phyloP scores from a whole-genome alignment of 805 yeast species.

The Cyberlindnera maclurae region DNA sequence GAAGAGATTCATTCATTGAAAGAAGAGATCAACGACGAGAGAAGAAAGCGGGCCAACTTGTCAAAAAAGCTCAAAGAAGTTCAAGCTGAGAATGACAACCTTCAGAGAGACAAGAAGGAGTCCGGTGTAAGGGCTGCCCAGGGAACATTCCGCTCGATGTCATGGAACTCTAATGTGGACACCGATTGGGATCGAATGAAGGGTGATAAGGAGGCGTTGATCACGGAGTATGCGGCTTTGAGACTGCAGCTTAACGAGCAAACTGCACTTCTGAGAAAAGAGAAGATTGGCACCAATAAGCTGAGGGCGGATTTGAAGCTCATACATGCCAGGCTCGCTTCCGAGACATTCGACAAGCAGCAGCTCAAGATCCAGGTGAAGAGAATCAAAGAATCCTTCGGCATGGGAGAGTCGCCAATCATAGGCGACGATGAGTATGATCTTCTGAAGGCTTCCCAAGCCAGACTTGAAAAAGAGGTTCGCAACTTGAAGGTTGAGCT shows the following conservation, averaged over 20 bases:
- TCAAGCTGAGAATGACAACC: conserved; percentile 28
- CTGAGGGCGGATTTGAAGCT: conserved; percentile 51
- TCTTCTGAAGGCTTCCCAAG: conserved; percentile 17
- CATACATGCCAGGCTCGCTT: conserved; percentile 56
- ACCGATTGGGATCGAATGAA: conserved; percentile 18
- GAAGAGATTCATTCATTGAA: conserved; percentile 15
- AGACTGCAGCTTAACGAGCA: conserved; percentile 47
- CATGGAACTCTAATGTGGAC: conserved; percentile 16
- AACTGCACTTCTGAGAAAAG: conserved; percentile 40
- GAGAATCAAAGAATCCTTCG: conserved; percentile 21
- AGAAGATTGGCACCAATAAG: conserved; percentile 34
- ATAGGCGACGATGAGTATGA: conserved; percentile 21
- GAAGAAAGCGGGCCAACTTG: conserved; percentile 23
- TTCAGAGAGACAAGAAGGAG: conserved; percentile 18
- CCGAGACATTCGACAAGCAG: conserved; percentile 55
- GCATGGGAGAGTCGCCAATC: conserved; percentile 16
- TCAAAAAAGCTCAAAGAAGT: conserved; percentile 22
- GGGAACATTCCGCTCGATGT: conserved; percentile 20
- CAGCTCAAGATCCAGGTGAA: conserved; percentile 37
- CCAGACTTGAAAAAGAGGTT: conserved; percentile 34
- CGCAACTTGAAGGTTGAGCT: conserved; percentile 41
- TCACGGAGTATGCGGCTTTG: conserved; percentile 38
- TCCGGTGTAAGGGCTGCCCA: conserved; percentile 18
- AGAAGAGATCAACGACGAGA: conserved; percentile 24
- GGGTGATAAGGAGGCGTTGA: conserved; percentile 22